Evolutionary conservation across 495 filamentous ascomycete species (phyloP), one percentile per base, ranked within the genome.

Genomic region (Parmelia sp.): DNA sequence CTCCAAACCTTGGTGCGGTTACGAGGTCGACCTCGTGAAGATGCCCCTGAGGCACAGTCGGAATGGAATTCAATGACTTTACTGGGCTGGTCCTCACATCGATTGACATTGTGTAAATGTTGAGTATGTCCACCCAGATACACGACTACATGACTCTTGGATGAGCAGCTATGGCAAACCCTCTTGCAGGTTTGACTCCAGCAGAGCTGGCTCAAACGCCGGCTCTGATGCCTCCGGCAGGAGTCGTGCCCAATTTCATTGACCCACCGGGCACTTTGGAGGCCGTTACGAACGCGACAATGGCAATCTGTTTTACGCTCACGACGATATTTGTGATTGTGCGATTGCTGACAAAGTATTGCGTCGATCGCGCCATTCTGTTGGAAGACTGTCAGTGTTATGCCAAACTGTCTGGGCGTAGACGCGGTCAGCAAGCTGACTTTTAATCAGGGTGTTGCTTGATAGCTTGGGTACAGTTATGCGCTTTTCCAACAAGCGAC

Each of bases 131-230:
- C 49, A 29, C 15, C 29, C 14, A 6, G 29, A 19, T 31, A 6
- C 25, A 19, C 27, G 14, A 31, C 27, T 19, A 9, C 12, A 4
- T 53, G 49, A 53, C 25, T 53, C 49, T 31, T 31, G 49, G 31
- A 17, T 17, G 25, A 53, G 27, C 25, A 51, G 4, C 9, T 17
- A 53, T 53, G 49, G 49, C 49, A 17, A 53, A 53, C 8, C 49
- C 49, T 29, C 49, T 53, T 14, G 49, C 49, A 53, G 49, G 27
- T 19, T 5, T 53, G 49, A 53, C 49, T 17, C 49, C 49, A 5
- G 27, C 49, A 19, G 49, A 53, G 27, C 49, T 53, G 49, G 49
- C 49, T 53, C 49, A 53, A 53, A 53, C 49, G 49, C 49, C 49
- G 6, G 49, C 49, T 10, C 49, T 53, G 25, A 53, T 31, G 14